Evolutionary conservation across 192 early-diverging fungal genomes (phyloP), one percentile per base, ranked within the genome.

Genomic region (Lunasporangiospora selenospora): DNA sequence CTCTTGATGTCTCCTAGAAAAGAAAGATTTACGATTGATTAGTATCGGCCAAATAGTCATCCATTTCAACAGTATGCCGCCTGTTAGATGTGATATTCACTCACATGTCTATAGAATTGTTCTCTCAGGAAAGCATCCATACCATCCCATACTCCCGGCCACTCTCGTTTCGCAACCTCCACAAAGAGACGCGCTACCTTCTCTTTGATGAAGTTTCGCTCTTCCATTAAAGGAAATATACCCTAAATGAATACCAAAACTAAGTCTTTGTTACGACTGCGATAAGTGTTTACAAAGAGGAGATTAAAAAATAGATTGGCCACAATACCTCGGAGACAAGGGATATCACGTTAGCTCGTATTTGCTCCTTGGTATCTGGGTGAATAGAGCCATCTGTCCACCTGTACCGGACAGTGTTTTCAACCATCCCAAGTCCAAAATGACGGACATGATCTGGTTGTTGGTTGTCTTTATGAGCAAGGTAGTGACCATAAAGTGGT

Each of bases 371-470:
- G 18, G 79, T 60, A 26, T 63, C 39, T 4, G 64, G 53, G 7
- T 51, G 47, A 27, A 81, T 67, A 16, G 75, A 58, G 21, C 60
- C 64, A 40, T 81, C 78, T 45, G 79, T 78, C 87, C 87, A 89
- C 29, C 67, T 76, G 53, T 77, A 87, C 10, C 79, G 69, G 13
- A 88, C 60, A 10, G 76, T 60, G 36, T 86, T 52, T 43, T 87
- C 87, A 13, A 89, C 42, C n/a, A 89, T 57, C 3, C 78, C 66
- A 8, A 89, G 54, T 27, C 88, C 88, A 67, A 88, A 89, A 65
- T 88, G 82, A 16, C 87, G 48, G 23, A 81, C 67, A 13, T 66
- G 45, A 58, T 83, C 81, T 4, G 77, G 67, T 38, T 84, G 75
- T 16, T 53, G 40, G 40, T 83, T 82, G 9, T 80, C 51, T 58